A percentile compares a stretch with the other conserved stretches of the same genome.
Conservation (phyloP, 768 basidiomycete species). For the Suillus cothurnatus region DNA sequence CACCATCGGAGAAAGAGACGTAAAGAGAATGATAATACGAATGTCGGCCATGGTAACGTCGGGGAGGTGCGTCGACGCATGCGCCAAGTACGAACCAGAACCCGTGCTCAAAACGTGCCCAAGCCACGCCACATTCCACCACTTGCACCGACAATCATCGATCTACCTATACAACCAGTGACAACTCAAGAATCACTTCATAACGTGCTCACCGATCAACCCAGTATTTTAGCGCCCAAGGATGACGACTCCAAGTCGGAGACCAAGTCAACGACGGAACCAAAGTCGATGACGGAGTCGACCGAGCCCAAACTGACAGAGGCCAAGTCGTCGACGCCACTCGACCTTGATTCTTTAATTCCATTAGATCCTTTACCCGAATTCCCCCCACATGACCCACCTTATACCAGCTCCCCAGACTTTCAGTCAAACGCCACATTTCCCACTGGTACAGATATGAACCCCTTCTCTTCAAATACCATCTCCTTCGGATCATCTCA, state of each 20-base stretch:
- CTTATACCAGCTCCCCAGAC: not conserved
- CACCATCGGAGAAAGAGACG: slow-evolving; percentile 21
- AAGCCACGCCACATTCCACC: slow-evolving; percentile 5
- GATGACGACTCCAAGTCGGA: slow-evolving; percentile 7
- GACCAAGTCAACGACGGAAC: not conserved
- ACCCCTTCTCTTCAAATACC: not conserved
- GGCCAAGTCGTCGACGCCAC: slow-evolving; percentile 3
- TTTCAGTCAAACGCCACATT: not conserved
- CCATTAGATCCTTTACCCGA: slow-evolving; percentile 27
- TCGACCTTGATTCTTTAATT: slow-evolving; percentile 30
- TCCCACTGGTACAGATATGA: not conserved
- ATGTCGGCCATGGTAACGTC: not conserved
- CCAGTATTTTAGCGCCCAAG: slow-evolving; percentile 12
- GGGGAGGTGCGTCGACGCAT: slow-evolving; percentile 11
- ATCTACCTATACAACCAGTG: not conserved
- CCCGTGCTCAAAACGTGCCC: slow-evolving; percentile 8
- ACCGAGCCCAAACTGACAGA: not conserved
- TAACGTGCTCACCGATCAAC: slow-evolving; percentile 6
- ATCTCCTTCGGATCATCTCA: not conserved
- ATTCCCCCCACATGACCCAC: not conserved
- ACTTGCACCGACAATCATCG: not conserved
- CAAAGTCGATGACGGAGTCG: not conserved
- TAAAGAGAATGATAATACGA: slow-evolving; percentile 20
- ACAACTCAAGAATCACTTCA: not conserved
- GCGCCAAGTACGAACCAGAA: slow-evolving; percentile 3